Base-by-base conservation (phyloP, 805 yeast species). In the Lachancea fermentati region DNA sequence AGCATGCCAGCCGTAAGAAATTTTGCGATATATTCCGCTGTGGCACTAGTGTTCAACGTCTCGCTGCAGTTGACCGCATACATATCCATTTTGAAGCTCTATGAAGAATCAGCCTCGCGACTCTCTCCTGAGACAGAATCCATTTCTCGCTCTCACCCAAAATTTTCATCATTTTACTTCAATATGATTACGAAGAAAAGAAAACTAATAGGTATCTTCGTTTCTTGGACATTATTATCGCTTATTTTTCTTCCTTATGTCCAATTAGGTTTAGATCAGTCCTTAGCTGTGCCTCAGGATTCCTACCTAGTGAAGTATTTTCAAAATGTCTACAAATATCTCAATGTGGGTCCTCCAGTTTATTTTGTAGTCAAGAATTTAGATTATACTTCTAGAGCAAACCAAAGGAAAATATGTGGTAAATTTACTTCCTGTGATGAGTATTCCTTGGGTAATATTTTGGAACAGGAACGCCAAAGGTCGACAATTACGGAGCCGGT, bases 1-100 rank as follows among this genome's bases (percentile, higher is more conserved):
- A 73, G 81, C 9, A 93, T 93, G 97, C 97, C 97, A 1, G 97
- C 97, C 0, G 97, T 91, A 14, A 73, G 82, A 47, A 93, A 89
- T 60, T 91, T 91, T 69, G 97, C 98, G 0, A 62, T 84, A 11
- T 93, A 86, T 55, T 85, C 95, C 5, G 89, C 96, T 0, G 83
- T 87, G 13, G 91, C 97, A 0, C 81, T 91, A 2, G 54, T 83
- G 4, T 66, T 85, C 51, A 89, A 91, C 57, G 79, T 91, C 1
- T 32, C 78, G 0, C 66, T 91, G 22, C 97, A 91, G 56, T 62
- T 88, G 59, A 86, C 97, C 0, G 76, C 82, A 24, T 89, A 91
- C 59, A 73, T 87, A 2, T 73, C 95, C 0, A 70, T 87, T 1
- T 61, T 91, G 42, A 57, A 86, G 0, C 19, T 58, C 4, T 58